Conservation (phyloP, 768 basidiomycete genomes). For the Phanerochaete sordida region DNA sequence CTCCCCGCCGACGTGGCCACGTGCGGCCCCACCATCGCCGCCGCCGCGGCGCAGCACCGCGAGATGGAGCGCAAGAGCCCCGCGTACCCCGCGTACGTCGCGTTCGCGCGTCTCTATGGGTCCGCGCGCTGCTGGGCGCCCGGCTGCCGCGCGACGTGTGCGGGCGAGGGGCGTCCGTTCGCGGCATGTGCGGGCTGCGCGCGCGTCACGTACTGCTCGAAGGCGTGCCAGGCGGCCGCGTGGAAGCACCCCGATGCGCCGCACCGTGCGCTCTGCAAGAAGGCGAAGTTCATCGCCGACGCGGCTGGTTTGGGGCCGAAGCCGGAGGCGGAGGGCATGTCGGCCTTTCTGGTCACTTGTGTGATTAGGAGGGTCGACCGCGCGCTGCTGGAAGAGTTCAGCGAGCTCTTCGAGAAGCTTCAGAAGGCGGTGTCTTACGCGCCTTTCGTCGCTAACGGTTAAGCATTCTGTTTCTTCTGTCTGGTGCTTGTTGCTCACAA, state of each 20-base stretch:
- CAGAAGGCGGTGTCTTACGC: neutral
- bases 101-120: neutral
- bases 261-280: neutral
- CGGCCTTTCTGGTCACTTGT: neutral
- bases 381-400: neutral
- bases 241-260: neutral
- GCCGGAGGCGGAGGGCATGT: neutral
- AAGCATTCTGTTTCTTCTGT: no score
- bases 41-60: no score
- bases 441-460: no score
- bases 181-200: neutral
- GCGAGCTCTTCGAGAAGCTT: neutral
- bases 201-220: neutral
- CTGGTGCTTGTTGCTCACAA: no score
- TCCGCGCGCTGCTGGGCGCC: no score
- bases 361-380: neutral
- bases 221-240: neutral
- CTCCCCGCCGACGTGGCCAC: no score
- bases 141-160: neutral
- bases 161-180: neutral
- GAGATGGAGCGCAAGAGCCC: neutral
- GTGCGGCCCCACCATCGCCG: no score
- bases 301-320: neutral
- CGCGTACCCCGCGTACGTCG: neutral
- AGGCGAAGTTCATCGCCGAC: neutral